Base-by-base conservation (phyloP, 1,284 basidiomycete genomes). In the Limonomyces culmigenus region DNA sequence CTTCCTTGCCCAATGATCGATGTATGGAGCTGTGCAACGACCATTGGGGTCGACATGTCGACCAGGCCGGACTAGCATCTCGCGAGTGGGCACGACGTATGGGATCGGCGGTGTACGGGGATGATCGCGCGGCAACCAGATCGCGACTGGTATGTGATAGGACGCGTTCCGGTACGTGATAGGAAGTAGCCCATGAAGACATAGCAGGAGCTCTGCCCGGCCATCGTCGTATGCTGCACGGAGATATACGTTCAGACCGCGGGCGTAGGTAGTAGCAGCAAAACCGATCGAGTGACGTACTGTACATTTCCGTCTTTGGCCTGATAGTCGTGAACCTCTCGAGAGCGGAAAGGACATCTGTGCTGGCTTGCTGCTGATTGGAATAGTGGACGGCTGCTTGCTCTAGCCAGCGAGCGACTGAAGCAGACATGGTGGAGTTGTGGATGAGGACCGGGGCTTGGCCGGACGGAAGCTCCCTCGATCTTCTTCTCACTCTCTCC, bases 71-170 rank as follows among this genome's bases (percentile, higher is more conserved):
- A 99, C 73, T 39, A 91, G 75, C 83, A 98, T 92, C 46, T 86
- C 79, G 35, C 63, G 68, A 1, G 89, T 96, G n/a, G 95, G 93
- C 10, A 87, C 79, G 42, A 99, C 92, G 57, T 88, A 97, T n/a
- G 70, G 68, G 47, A 98, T 71, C 5, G 95, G 95, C 2, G 89
- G 74, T 20, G 65, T 61, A 31, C 67, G 63, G 2, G 89, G 89
- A 50, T 87, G 93, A 31, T 85, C 78, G 41, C 70, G 67, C 4
- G 85, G 68, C 31, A 95, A 47, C 93, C 93, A 98, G 42, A 95
- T 47, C 12, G 84, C 73, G 47, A 98, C 58, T 2, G 95, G 93
- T 45, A 98, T 97, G 54, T 98, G 87, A 63, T 99, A 99, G 1
- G 79, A 68, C 0, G 72, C 60, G 3, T 65, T 62, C 35, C 79